phyloP scores from a whole-genome alignment of 2,329 filamentous ascomycete genomes.

The Cryphonectria naterciae region DNA sequence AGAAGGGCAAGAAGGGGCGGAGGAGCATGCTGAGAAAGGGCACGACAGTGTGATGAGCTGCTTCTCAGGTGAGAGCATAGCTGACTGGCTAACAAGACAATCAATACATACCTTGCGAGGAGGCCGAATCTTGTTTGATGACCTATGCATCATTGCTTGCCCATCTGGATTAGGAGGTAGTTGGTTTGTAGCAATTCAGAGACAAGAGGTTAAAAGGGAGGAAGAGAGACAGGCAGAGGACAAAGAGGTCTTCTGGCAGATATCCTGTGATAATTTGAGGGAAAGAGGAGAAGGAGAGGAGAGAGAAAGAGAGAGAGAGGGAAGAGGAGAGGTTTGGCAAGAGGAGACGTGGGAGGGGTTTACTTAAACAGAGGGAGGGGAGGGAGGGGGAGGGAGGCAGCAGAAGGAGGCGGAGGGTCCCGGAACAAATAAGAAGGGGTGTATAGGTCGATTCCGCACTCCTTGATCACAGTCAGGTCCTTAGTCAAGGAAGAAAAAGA shows the following conservation, averaged over 20 bases:
- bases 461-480: background rate
- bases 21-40: background rate
- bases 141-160: slow-evolving; percentile 26
- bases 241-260: background rate
- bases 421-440: background rate
- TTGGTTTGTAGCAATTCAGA: background rate
- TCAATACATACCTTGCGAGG: slow-evolving; percentile 29
- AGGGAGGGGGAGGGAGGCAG: background rate
- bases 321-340: background rate
- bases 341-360: background rate
- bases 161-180: background rate
- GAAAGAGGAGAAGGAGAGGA: background rate
- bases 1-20: background rate
- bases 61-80: background rate
- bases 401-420: background rate
- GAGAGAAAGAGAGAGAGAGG: background rate
- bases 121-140: slow-evolving; percentile 26
- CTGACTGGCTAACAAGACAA: background rate
- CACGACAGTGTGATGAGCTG: background rate
- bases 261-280: background rate
- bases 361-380: background rate
- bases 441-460: background rate
- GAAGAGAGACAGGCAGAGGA: background rate
- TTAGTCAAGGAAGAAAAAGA: background rate
- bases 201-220: background rate